A percentile compares a stretch with the other conserved stretches of the same genome.
These are phyloP conservation scores for Turritis glabra DNA, from an alignment of 345 rosid genomes.

Conservation along the genomic window DNA sequence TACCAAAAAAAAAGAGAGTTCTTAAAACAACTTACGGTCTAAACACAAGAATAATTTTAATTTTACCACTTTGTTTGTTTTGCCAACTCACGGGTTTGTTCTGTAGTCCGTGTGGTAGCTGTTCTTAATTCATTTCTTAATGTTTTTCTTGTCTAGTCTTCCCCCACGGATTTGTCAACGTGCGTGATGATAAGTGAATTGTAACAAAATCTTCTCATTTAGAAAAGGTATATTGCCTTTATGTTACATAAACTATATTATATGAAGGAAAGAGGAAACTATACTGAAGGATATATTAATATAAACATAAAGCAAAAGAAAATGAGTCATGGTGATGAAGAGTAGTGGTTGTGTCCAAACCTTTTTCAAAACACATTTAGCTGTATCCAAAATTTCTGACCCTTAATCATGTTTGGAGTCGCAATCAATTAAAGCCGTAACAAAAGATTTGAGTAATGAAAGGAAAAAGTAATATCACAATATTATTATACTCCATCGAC, in stretches of 20 bases:
- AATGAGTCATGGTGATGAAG: background rate
- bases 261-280: background rate
- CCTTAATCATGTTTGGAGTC: slow-evolving; percentile 18
- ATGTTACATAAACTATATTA: background rate
- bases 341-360: slow-evolving; percentile 8
- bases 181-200: slow-evolving; percentile 13
- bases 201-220: background rate
- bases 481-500: too few species aligned
- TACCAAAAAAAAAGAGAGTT: background rate
- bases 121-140: slow-evolving; percentile 22
- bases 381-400: background rate
- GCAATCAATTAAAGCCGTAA: background rate
- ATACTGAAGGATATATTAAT: slow-evolving; percentile 2
- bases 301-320: slow-evolving; percentile 13
- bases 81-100: slow-evolving; percentile 37
- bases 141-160: slow-evolving; percentile 12
- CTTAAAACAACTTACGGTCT: background rate
- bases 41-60: background rate
- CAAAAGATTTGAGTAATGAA: background rate
- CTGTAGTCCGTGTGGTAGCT: slow-evolving; percentile 22
- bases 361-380: background rate
- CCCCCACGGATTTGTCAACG: background rate
- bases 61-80: slow-evolving; percentile 16
- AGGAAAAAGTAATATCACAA: background rate
- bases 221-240: slow-evolving; percentile 16